Evolutionary conservation across 306 rosid species (phyloP).

Genomic region (Medicago arabica): DNA sequence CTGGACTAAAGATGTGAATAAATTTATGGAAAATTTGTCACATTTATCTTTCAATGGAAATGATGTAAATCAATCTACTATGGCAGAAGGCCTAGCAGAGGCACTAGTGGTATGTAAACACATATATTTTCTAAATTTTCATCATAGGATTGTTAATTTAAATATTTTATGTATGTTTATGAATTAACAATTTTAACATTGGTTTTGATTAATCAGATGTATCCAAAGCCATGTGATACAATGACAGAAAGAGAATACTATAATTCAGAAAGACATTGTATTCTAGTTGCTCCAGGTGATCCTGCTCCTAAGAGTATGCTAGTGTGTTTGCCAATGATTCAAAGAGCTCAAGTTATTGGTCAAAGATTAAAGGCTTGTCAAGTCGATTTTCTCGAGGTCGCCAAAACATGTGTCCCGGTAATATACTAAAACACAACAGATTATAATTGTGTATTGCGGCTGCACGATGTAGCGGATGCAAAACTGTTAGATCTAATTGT

Average conservation of each 20-base stretch:
- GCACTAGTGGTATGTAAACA: constrained; percentile 39
- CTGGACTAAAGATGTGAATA: constrained; percentile 21
- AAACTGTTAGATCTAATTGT: background rate
- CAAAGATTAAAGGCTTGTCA: background rate
- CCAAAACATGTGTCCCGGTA: constrained; percentile 31
- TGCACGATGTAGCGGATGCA: background rate
- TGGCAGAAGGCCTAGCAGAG: constrained; percentile 34
- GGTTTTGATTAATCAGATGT: constrained; percentile 33
- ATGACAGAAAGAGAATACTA: constrained; percentile 24
- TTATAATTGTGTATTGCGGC: background rate
- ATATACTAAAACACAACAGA: background rate
- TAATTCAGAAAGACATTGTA: constrained; percentile 35
- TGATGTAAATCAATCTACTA: background rate
- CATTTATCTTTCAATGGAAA: constrained; percentile 30
- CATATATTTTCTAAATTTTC: background rate
- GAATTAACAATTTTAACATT: background rate
- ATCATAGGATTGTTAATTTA: background rate
- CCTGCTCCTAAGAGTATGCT: constrained; percentile 9
- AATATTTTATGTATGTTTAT: background rate
- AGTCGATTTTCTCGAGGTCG: constrained; percentile 18
- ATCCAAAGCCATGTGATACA: background rate
- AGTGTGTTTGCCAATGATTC: constrained; percentile 30
- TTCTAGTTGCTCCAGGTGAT: constrained; percentile 21
- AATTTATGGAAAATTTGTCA: background rate
- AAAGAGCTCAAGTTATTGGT: background rate